These are phyloP conservation scores for Pichia cactophila DNA, from an alignment of 1,139 yeast genomes.

Conservation along the genomic window DNA sequence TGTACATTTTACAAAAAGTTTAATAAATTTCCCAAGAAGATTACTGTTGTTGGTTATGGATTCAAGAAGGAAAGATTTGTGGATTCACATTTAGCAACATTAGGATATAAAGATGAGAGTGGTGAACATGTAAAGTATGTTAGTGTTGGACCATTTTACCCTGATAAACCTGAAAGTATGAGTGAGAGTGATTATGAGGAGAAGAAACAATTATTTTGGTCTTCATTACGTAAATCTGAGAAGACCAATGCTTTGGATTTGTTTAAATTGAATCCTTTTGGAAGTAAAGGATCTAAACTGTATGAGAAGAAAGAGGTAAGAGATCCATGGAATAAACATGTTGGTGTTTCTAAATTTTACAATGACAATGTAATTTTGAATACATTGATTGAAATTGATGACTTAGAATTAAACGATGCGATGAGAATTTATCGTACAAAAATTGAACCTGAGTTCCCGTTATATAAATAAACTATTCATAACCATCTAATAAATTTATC, in stretches of 20 bases:
- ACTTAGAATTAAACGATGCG: constrained; percentile 17
- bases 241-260: constrained; percentile 45
- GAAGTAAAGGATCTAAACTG: constrained; percentile 36
- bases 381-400: constrained; percentile 18
- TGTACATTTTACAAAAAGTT: constrained; percentile 46
- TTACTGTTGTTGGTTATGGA: constrained; percentile 65
- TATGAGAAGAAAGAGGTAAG: constrained; percentile 39
- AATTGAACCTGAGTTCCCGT: constrained; percentile 11
- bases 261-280: constrained; percentile 58
- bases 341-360: constrained; percentile 8
- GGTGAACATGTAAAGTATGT: constrained; percentile 37
- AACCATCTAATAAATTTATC: constrained; percentile 29
- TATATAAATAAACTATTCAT: constrained; percentile 13
- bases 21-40: constrained; percentile 40
- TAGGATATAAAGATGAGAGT: constrained; percentile 24
- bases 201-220: constrained; percentile 30
- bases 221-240: constrained; percentile 42
- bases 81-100: constrained; percentile 47
- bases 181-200: constrained; percentile 19
- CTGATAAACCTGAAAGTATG: constrained; percentile 12
- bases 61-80: constrained; percentile 59
- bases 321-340: constrained; percentile 46
- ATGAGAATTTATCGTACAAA: constrained; percentile 13
- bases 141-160: constrained; percentile 58
- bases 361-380: constrained; percentile 13